A percentile compares a stretch with the other conserved stretches of the same genome.
Conservation (phyloP, 2,329 filamentous ascomycete genomes). For the Pseudofabraea citricarpa region DNA sequence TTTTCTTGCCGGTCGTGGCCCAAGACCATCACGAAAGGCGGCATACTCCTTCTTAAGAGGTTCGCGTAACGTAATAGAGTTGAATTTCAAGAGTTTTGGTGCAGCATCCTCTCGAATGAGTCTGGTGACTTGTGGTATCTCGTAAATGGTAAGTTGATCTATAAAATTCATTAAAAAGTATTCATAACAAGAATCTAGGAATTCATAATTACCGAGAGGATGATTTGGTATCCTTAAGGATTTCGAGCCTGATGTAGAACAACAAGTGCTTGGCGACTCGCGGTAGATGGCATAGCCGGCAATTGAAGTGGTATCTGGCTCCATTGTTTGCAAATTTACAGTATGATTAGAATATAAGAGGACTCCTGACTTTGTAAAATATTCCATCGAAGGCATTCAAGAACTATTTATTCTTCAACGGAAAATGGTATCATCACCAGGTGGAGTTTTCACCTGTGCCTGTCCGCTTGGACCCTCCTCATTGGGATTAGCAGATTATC, state of each 20-base stretch:
- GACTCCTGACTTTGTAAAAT: too few species aligned
- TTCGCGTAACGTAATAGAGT: conserved; percentile 49
- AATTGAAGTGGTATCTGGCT: background rate
- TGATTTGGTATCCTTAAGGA: background rate
- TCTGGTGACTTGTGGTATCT: background rate
- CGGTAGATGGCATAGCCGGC: background rate
- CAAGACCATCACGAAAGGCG: conserved; percentile 48
- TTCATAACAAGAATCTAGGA: background rate
- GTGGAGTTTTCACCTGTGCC: too few species aligned
- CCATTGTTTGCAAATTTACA: too few species aligned
- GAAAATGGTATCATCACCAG: too few species aligned
- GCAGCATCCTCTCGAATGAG: background rate
- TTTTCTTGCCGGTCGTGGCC: conserved; percentile 43
- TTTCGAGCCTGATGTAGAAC: background rate
- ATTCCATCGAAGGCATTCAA: too few species aligned
- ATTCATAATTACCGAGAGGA: background rate
- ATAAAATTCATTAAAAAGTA: background rate
- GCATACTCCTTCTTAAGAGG: conserved; percentile 48
- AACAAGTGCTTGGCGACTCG: background rate
- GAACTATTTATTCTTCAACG: too few species aligned
- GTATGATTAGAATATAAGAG: too few species aligned
- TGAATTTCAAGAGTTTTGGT: conserved; percentile 43
- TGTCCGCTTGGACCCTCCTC: too few species aligned
- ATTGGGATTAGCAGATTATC: too few species aligned
- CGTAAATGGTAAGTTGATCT: background rate